Evolutionary conservation across 352 stramenopile species (phyloP).

Genomic region (Globisporangium alternatum): DNA sequence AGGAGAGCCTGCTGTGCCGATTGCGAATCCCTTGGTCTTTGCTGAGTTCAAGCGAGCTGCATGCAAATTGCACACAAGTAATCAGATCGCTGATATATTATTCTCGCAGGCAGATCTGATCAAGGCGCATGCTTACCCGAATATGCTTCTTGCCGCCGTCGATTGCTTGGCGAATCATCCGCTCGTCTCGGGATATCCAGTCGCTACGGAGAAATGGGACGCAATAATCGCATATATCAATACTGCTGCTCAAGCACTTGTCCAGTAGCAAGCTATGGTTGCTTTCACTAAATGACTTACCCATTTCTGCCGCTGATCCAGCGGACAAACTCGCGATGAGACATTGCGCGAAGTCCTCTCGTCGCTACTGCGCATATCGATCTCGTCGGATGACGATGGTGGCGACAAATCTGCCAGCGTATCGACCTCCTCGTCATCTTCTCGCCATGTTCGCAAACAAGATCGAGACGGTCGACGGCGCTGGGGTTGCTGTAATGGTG

Average conservation of each 20-base stretch:
- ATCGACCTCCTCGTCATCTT: background rate
- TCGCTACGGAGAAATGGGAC: background rate
- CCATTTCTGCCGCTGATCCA: background rate
- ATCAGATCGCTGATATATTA: too few species aligned
- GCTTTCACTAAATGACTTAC: background rate
- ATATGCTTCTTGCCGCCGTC: background rate
- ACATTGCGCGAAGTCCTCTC: background rate
- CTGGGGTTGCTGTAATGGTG: background rate
- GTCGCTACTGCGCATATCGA: background rate
- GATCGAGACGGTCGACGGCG: background rate
- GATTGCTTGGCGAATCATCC: background rate
- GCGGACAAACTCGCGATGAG: background rate
- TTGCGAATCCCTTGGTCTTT: background rate
- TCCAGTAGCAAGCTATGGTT: too few species aligned
- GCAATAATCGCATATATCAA: background rate
- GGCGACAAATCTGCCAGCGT: background rate
- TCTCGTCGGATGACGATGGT: background rate
- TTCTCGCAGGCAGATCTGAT: too few species aligned
- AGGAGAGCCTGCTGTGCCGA: background rate
- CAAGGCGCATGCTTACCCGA: background rate
- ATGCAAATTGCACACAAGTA: background rate
- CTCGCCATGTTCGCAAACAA: constrained; percentile 3
- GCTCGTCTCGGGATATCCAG: constrained; percentile 3
- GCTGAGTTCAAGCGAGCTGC: background rate
- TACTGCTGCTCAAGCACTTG: background rate